Evolutionary conservation across 1,284 basidiomycete genomes (phyloP).

Genomic region (Singerocomus rubriflavus): DNA sequence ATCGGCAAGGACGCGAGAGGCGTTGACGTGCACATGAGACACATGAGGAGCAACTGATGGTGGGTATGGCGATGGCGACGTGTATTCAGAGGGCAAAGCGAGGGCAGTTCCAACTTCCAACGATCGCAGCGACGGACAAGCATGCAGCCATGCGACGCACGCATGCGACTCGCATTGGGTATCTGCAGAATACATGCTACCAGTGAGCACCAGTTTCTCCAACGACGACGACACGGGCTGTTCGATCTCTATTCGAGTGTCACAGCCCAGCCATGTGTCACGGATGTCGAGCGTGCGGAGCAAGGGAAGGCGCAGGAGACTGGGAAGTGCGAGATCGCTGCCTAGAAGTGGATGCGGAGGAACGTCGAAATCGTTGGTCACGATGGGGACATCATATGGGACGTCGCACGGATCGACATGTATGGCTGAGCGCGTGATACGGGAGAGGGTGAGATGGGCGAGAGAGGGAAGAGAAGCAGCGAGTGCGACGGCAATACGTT

Average conservation of each 20-base stretch:
- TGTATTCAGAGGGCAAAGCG: conserved; percentile 6
- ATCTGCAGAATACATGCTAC: conserved; percentile 30
- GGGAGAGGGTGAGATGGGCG: conserved; percentile 54
- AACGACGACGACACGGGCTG: conserved; percentile 2
- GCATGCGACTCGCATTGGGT: conserved; percentile 21
- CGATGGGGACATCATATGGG: conserved; percentile 46
- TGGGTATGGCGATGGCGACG: neutral
- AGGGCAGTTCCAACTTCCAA: conserved; percentile 27
- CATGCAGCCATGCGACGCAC: conserved; percentile 25
- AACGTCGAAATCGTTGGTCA: conserved; percentile 60
- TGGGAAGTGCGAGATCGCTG: conserved; percentile 57
- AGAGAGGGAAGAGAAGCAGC: conserved; percentile 59
- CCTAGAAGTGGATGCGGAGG: conserved; percentile 56
- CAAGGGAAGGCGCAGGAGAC: conserved; percentile 57
- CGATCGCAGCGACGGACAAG: conserved; percentile 22
- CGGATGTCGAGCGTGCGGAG: conserved; percentile 60
- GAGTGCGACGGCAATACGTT: conserved; percentile 66
- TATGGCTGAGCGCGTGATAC: conserved; percentile 60
- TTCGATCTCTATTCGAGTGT: conserved; percentile 19
- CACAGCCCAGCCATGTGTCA: conserved; percentile 63
- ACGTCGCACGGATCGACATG: conserved; percentile 49
- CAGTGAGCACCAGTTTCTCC: conserved; percentile 27
- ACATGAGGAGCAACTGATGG: conserved; percentile 8
- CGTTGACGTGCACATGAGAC: conserved; percentile 25
- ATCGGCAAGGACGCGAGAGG: conserved; percentile 26